A percentile compares a stretch with the other conserved stretches of the same genome.
These are phyloP conservation scores for Talaromyces funiculosus DNA, from an alignment of 2,329 filamentous ascomycete species.

Conservation along the genomic window DNA sequence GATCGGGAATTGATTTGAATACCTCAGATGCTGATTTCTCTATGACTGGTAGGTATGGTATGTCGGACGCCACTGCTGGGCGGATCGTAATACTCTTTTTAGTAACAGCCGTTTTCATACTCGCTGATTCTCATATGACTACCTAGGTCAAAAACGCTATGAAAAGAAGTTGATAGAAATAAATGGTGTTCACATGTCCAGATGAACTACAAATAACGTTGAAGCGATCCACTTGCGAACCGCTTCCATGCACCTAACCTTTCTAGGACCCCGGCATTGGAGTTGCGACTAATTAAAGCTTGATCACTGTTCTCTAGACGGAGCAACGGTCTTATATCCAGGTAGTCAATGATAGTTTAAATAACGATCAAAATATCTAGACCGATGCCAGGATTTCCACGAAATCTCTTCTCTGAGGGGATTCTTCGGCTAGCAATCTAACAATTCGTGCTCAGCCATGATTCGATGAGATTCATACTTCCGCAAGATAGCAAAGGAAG, in stretches of 20 bases:
- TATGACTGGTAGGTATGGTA: slow-evolving; percentile 6
- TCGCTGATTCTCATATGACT: no score
- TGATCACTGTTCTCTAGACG: not conserved
- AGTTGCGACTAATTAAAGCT: not conserved
- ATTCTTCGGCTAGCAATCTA: no score
- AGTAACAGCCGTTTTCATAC: no score
- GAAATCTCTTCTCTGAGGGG: no score
- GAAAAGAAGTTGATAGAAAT: not conserved
- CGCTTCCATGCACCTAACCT: not conserved
- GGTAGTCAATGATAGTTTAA: not conserved
- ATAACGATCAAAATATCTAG: no score
- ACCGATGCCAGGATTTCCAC: no score
- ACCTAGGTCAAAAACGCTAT: not conserved
- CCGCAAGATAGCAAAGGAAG: no score
- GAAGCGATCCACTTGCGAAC: not conserved
- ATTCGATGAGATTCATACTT: no score
- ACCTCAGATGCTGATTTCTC: slow-evolving; percentile 7
- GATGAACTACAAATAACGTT: not conserved
- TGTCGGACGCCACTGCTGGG: not conserved
- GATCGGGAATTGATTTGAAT: slow-evolving; percentile 6
- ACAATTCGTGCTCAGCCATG: no score
- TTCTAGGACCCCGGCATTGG: not conserved
- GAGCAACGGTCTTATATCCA: not conserved
- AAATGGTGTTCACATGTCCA: no score
- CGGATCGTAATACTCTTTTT: not conserved